Base-by-base conservation (phyloP, 495 filamentous ascomycete genomes). In the Daldinia concentrica region DNA sequence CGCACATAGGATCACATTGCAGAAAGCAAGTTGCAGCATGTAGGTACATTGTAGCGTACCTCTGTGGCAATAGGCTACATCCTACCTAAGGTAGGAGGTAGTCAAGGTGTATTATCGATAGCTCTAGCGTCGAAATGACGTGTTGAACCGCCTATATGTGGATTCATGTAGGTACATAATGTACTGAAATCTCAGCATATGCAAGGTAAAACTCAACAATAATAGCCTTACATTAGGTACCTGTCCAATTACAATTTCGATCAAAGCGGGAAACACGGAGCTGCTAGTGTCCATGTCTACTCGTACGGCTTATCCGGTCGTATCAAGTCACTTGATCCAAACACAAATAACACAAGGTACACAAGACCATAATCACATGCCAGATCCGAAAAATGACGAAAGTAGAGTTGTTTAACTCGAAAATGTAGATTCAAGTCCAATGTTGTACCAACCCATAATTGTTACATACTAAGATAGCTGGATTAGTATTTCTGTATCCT, bases 281-380 rank as follows among this genome's bases (percentile, higher is more conserved):
- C 15, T 19, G 17, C 41, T 3, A 45, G 17, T 45, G 41, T n/a
- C 4, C 58, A 48, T 50, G 27, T 62, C 1, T 19, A 39, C 11
- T 41, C 39, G 30, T 30, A 57, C 54, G 50, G 50, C 27, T 29
- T 30, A 30, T 54, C 24, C 27, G 15, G 50, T 27, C 15, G 27
- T 29, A 30, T 27, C 15, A n/a, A 60, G 56, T 60, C 45, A 61
- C 50, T 68, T 57, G 65, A 17, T 45, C 57, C 26, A 37, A 51
- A 51, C 50, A 34, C 2, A 27, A 56, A 45, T 17, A 41, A 62
- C 1, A 51, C 5, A 27, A 27, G 17, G 19, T 4, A 24, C 62
- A 71, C 68, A 51, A 64, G 69, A 68, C 56, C 59, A 64, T 17
- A 64, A 68, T 68, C 69, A 68, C 64, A 68, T 68, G 64, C 69